Conservation (phyloP, 2,329 filamentous ascomycete species). For the Trichoderma oligosporum region DNA sequence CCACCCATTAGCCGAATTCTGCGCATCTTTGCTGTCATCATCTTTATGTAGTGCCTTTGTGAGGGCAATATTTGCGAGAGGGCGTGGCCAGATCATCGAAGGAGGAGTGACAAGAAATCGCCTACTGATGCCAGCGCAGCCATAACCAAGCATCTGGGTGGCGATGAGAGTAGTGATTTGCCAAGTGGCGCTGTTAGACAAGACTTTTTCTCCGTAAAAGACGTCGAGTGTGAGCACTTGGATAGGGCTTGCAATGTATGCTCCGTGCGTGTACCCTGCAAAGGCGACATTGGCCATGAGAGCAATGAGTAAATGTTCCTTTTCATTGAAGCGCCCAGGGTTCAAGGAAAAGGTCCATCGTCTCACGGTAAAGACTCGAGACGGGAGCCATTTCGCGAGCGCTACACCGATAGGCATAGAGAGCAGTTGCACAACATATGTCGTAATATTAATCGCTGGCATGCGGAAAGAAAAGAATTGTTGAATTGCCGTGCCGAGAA, state of each 20-base stretch:
- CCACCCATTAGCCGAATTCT: conserved; percentile 26
- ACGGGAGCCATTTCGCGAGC: conserved; percentile 28
- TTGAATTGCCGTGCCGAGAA: conserved; percentile 23
- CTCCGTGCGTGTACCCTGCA: conserved; percentile 40
- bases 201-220: conserved; percentile 42
- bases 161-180: conserved; percentile 44
- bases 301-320: conserved; percentile 53
- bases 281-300: conserved; percentile 54
- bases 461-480: conserved; percentile 42
- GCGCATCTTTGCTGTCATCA: conserved; percentile 22
- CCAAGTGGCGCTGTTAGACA: conserved; percentile 38
- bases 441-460: conserved; percentile 39
- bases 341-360: conserved; percentile 37
- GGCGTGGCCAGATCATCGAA: conserved; percentile 49
- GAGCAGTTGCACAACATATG: conserved; percentile 40
- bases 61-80: conserved; percentile 45
- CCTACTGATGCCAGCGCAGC: conserved; percentile 45
- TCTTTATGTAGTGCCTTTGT: conserved; percentile 28
- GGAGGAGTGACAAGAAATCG: conserved; percentile 48
- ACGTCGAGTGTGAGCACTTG: conserved; percentile 43
- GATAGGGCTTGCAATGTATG: conserved; percentile 45
- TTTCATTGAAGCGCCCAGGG: conserved; percentile 49
- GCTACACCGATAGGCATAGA: conserved; percentile 37
- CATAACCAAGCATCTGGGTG: conserved; percentile 51
- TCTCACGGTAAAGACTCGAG: conserved; percentile 5